Conservation (phyloP, 768 basidiomycete genomes). For the Rhodotorula diobovata region DNA sequence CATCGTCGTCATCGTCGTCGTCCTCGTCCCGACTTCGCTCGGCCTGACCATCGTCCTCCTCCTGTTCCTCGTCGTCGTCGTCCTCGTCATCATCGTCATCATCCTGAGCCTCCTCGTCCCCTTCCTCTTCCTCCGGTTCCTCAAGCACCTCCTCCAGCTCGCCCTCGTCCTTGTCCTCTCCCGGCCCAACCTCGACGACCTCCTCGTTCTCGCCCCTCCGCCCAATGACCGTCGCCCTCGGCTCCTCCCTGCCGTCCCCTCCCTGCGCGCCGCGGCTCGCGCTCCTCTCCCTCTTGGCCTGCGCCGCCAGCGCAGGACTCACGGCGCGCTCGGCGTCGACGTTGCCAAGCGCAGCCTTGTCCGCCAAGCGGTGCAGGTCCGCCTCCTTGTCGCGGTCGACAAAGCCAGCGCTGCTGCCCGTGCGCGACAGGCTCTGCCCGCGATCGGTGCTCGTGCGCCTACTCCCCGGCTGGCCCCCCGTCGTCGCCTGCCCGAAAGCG, state of each 20-base stretch:
- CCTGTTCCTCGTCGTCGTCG: background rate
- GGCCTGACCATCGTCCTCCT: constrained; percentile 9
- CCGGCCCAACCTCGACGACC: constrained; percentile 19
- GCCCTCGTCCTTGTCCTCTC: constrained; percentile 19
- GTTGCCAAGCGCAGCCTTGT: constrained; percentile 25
- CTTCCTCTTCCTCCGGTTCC: background rate
- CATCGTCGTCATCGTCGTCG: constrained; percentile 14
- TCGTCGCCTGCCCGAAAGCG: background rate
- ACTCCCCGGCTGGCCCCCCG: too few relatives aligned
- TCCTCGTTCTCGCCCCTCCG: background rate
- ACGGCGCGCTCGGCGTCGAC: constrained; percentile 27
- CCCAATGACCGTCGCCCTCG: background rate
- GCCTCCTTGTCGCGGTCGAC: constrained; percentile 29
- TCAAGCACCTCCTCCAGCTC: constrained; percentile 8
- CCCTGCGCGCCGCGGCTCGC: background rate
- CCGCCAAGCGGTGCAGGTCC: constrained; percentile 22
- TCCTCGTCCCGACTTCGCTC: background rate
- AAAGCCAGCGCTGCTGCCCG: background rate
- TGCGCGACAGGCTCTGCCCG: background rate
- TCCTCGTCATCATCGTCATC: constrained; percentile 3
- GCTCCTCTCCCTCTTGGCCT: background rate
- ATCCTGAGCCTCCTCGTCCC: constrained; percentile 10
- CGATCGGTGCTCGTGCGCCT: background rate
- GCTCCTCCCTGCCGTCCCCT: background rate
- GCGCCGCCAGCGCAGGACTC: constrained; percentile 16